These are phyloP conservation scores for Trichophyton simii DNA, from an alignment of 2,329 filamentous ascomycete species.

Conservation along the genomic window DNA sequence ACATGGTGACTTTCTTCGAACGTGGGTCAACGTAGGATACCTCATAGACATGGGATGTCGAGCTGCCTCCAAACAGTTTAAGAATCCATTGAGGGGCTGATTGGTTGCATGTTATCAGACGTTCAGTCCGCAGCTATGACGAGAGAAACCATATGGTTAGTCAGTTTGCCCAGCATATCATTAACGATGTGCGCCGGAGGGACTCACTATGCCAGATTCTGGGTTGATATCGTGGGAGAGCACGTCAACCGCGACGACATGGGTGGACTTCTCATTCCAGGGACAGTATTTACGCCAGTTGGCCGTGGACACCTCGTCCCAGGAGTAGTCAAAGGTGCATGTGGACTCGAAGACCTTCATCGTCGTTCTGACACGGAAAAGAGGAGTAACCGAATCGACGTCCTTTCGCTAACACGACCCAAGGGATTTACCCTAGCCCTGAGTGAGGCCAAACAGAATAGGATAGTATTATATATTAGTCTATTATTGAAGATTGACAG, in stretches of 20 bases:
- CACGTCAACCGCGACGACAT: conserved; percentile 92
- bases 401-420: neutral
- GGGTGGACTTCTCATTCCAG: conserved; percentile 97
- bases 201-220: conserved; percentile 52
- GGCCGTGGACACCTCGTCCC: conserved; percentile 92
- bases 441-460: neutral
- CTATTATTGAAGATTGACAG: neutral
- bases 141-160: neutral
- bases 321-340: conserved; percentile 92
- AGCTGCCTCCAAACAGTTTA: conserved; percentile 62
- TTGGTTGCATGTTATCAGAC: conserved; percentile 43
- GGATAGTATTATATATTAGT: neutral
- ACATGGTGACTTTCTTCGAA: conserved; percentile 85
- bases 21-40: conserved; percentile 83
- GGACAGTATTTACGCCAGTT: conserved; percentile 99
- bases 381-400: neutral
- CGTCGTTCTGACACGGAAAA: neutral
- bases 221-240: conserved; percentile 58
- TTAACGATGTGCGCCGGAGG: neutral
- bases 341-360: conserved; percentile 96
- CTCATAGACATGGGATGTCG: conserved; percentile 85
- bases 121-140: conserved; percentile 55
- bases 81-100: conserved; percentile 47
- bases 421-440: neutral
- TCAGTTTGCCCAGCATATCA: neutral